Conservation (phyloP, 352 stramenopile species). For the Globisporangium perplexum region DNA sequence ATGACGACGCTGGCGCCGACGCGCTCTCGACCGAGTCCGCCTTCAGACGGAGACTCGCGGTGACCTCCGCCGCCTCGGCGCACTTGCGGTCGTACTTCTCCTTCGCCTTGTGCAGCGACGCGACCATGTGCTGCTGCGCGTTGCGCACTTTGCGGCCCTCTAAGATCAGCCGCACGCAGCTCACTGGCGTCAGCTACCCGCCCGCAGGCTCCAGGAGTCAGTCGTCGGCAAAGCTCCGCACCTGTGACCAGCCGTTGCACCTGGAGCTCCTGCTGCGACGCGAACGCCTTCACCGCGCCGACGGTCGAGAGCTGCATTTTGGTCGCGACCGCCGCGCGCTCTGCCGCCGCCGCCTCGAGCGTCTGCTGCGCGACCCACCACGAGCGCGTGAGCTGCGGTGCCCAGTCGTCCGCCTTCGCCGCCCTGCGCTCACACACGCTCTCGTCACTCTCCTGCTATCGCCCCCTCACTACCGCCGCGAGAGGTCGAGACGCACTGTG, state of each 20-base stretch:
- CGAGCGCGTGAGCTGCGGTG: conserved; percentile 42
- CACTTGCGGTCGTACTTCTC: conserved; percentile 79
- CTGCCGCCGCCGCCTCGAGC: conserved; percentile 38
- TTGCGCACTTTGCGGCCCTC: conserved; percentile 70
- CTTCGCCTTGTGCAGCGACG: conserved; percentile 61
- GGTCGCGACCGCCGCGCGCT: conserved; percentile 52
- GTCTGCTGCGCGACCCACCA: conserved; percentile 57
- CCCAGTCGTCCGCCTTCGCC: conserved; percentile 66
- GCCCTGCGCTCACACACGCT: conserved; percentile 19
- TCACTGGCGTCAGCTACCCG: background rate
- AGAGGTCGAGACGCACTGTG: conserved; percentile 29
- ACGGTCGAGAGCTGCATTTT: conserved; percentile 62
- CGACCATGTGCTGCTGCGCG: conserved; percentile 51
- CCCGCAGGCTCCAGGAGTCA: no score
- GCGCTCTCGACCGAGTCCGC: conserved; percentile 13
- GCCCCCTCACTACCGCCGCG: background rate
- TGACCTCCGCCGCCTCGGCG: conserved; percentile 56
- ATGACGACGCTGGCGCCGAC: conserved; percentile 8
- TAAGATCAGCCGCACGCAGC: conserved; percentile 5
- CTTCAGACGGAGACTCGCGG: conserved; percentile 22
- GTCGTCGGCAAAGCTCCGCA: conserved; percentile 14
- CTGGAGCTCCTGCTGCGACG: conserved; percentile 66
- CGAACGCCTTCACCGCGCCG: conserved; percentile 55
- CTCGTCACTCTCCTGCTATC: background rate
- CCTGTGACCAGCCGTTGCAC: conserved; percentile 69